phyloP scores from a whole-genome alignment of 768 basidiomycete genomes.

The Boletus barrowsii region DNA sequence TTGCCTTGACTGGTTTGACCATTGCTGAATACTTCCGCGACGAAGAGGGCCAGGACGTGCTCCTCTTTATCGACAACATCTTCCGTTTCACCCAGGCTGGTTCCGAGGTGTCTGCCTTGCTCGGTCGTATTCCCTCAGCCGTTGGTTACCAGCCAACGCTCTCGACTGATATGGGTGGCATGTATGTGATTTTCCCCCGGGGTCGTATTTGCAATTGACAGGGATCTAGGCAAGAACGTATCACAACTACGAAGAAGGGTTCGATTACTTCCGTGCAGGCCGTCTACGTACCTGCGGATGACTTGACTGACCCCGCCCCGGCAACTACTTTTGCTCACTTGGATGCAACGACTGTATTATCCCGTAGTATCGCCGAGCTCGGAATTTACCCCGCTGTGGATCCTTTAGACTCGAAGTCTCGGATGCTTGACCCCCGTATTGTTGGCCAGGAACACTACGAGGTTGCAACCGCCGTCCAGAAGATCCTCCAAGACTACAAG shows the following conservation, averaged over 20 bases:
- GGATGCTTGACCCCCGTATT: slow-evolving; percentile 99
- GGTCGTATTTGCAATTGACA: slow-evolving; percentile 5
- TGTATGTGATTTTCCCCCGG: slow-evolving; percentile 51
- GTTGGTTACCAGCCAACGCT: slow-evolving; percentile 99
- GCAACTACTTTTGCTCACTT: slow-evolving; percentile 99
- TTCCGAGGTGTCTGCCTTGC: slow-evolving; percentile 99
- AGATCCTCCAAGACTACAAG: slow-evolving; percentile 97
- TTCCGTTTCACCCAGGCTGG: slow-evolving; percentile 99
- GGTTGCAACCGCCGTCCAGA: slow-evolving; percentile 94
- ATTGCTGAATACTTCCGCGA: slow-evolving; percentile 99
- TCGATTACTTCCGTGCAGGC: slow-evolving; percentile 99
- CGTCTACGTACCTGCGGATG: slow-evolving; percentile 99
- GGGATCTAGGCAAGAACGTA: slow-evolving; percentile 87
- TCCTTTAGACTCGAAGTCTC: slow-evolving; percentile 98
- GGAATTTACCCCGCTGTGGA: slow-evolving; percentile 99
- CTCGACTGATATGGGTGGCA: slow-evolving; percentile 99
- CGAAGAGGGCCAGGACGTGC: slow-evolving; percentile 99
- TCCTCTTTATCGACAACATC: slow-evolving; percentile 99
- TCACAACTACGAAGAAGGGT: slow-evolving; percentile 99
- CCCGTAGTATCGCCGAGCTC: slow-evolving; percentile 97
- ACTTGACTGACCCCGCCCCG: slow-evolving; percentile 99
- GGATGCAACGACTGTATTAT: slow-evolving; percentile 99
- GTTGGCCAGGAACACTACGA: slow-evolving; percentile 94
- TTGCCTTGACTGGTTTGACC: slow-evolving; percentile 97
- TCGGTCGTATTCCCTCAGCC: slow-evolving; percentile 99